Conservation (phyloP, 1,284 basidiomycete genomes). For the Ustilago vetiveriae region DNA sequence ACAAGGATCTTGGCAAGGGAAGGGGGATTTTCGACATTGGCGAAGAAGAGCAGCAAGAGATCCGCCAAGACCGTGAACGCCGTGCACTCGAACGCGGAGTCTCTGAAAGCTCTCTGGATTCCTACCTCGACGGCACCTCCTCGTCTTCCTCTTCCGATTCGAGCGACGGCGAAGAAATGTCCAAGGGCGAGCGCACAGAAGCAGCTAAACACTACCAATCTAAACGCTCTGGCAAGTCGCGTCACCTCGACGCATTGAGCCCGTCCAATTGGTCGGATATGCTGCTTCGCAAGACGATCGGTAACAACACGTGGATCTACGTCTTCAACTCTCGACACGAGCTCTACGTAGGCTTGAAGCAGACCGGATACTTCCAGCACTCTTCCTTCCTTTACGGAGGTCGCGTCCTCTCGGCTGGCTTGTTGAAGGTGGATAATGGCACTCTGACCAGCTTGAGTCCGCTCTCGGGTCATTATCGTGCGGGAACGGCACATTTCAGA, state of each 20-base stretch:
- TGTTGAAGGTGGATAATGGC: constrained; percentile 54
- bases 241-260: constrained; percentile 35
- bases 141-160: constrained; percentile 25
- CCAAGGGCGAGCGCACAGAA: constrained; percentile 19
- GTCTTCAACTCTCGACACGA: constrained; percentile 58
- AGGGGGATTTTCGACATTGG: constrained; percentile 63
- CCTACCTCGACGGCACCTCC: constrained; percentile 27
- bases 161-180: constrained; percentile 44
- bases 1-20: constrained; percentile 61
- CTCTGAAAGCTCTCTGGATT: constrained; percentile 40
- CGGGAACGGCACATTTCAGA: constrained; percentile 54
- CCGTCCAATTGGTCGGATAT: constrained; percentile 51
- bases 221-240: constrained; percentile 39
- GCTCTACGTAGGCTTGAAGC: constrained; percentile 58
- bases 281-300: constrained; percentile 54
- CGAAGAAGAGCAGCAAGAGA: constrained; percentile 50
- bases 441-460: constrained; percentile 49
- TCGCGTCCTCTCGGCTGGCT: constrained; percentile 53
- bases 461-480: constrained; percentile 56
- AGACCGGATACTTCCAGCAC: constrained; percentile 61
- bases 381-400: constrained; percentile 59
- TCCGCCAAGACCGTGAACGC: constrained; percentile 22
- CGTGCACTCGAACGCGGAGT: constrained; percentile 32
- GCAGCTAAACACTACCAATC: constrained; percentile 42
- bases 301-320: constrained; percentile 57